phyloP scores from a whole-genome alignment of 345 rosid species.

The Psidium guajava region DNA sequence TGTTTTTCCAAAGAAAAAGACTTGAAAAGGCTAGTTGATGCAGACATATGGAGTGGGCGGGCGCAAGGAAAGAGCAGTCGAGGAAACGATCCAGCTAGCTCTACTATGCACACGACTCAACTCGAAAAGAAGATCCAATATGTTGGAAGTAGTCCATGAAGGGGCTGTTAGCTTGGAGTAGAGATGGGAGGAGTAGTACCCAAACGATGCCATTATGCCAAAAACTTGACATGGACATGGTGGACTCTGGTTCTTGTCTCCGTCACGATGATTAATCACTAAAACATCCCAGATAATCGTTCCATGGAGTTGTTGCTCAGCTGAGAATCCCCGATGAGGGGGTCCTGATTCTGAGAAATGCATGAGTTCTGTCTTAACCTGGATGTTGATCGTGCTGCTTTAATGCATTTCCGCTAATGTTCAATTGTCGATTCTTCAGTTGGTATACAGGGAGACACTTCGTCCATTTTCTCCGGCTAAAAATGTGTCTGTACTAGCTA shows the following conservation, averaged over 20 bases:
- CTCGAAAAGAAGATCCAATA: neutral
- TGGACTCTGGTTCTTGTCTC: neutral
- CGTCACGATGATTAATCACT: no score
- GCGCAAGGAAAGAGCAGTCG: neutral
- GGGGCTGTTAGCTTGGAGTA: neutral
- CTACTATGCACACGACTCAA: neutral
- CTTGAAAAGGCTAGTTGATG: neutral
- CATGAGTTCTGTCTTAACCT: no score
- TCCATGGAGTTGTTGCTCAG: no score
- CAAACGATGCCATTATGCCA: neutral
- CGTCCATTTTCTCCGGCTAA: neutral
- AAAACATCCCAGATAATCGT: no score
- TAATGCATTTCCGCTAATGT: neutral
- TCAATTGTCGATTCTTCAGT: neutral
- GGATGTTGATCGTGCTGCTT: no score
- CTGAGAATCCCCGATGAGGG: no score
- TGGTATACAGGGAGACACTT: neutral
- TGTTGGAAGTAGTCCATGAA: neutral
- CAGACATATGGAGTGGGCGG: neutral
- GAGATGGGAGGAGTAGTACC: neutral
- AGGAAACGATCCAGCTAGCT: neutral
- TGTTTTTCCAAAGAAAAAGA: neutral
- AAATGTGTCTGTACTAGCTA: neutral
- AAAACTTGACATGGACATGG: neutral
- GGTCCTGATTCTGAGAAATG: no score